Conservation (phyloP, 2,329 filamentous ascomycete species). For the Ambrosiella beaveri region DNA sequence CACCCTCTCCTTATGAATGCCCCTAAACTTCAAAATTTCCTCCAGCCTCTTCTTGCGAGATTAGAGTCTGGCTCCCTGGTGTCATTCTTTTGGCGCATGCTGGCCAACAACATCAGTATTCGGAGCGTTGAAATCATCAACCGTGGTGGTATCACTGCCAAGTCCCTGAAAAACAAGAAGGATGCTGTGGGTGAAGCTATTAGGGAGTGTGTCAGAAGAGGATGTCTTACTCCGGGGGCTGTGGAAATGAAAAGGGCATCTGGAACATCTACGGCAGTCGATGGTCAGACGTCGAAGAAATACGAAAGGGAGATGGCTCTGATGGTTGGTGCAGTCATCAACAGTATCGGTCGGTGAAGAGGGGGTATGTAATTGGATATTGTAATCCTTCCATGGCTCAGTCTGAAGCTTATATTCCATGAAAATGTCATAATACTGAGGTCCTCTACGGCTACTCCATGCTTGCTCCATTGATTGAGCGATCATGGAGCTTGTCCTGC, state of each 20-base stretch:
- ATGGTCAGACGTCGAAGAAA: slow-evolving; percentile 24
- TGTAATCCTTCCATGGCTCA: too few relatives aligned
- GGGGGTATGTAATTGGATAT: not conserved
- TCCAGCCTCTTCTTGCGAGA: slow-evolving; percentile 40
- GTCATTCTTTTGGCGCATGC: slow-evolving; percentile 83
- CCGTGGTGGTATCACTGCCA: slow-evolving; percentile 66
- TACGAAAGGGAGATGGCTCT: slow-evolving; percentile 91
- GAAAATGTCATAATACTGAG: too few relatives aligned
- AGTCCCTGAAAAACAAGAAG: slow-evolving; percentile 62
- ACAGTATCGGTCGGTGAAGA: slow-evolving; percentile 25
- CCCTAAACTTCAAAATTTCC: not conserved
- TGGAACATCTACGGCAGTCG: slow-evolving; percentile 20
- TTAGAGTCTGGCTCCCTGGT: slow-evolving; percentile 77
- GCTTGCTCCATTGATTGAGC: too few relatives aligned
- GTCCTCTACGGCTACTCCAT: too few relatives aligned
- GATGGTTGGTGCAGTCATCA: slow-evolving; percentile 74
- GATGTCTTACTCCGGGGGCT: slow-evolving; percentile 49
- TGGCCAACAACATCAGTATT: slow-evolving; percentile 59
- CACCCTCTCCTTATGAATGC: slow-evolving; percentile 45
- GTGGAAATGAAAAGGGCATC: slow-evolving; percentile 18
- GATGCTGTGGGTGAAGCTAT: slow-evolving; percentile 61
- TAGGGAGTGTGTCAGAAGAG: slow-evolving; percentile 64
- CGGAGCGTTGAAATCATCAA: slow-evolving; percentile 72
- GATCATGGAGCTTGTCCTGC: too few relatives aligned
- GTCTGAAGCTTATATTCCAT: too few relatives aligned